These are phyloP conservation scores for Tetradesmus obliquus DNA, from an alignment of 139 green algal species.

Conservation along the genomic window DNA sequence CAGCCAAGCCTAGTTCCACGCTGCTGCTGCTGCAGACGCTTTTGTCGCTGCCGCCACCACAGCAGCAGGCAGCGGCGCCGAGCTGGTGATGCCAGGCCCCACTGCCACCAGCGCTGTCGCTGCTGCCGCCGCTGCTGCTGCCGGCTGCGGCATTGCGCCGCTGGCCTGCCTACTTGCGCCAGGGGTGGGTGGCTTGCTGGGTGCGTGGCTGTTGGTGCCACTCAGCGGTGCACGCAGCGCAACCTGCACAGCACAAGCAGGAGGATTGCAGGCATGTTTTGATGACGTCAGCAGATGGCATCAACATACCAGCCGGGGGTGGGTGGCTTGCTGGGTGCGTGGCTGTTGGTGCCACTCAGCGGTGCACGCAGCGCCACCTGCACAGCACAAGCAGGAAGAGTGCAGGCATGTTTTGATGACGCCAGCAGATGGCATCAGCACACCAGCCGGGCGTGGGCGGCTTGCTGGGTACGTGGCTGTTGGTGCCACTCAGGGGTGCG, in stretches of 20 bases:
- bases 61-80: conserved; percentile 4
- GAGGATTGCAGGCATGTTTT: neutral
- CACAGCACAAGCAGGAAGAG: neutral
- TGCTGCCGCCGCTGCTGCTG: neutral
- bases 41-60: neutral
- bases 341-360: too few species aligned
- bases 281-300: too few species aligned
- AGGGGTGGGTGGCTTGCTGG: conserved; percentile 30
- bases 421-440: too few species aligned
- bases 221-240: conserved; percentile 3
- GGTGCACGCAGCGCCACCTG: too few species aligned
- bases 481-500: too few species aligned
- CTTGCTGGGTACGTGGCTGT: too few species aligned
- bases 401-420: neutral
- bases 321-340: too few species aligned
- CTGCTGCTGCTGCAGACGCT: conserved; percentile 9
- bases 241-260: neutral
- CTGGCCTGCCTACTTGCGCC: conserved; percentile 2
- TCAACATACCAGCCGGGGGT: too few species aligned
- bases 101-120: neutral
- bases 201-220: neutral
- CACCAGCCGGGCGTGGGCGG: too few species aligned
- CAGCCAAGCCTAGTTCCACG: neutral
- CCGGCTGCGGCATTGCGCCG: neutral
- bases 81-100: neutral